Base-by-base conservation (phyloP, 2,329 filamentous ascomycete species). In the Colletotrichum acutatum region DNA sequence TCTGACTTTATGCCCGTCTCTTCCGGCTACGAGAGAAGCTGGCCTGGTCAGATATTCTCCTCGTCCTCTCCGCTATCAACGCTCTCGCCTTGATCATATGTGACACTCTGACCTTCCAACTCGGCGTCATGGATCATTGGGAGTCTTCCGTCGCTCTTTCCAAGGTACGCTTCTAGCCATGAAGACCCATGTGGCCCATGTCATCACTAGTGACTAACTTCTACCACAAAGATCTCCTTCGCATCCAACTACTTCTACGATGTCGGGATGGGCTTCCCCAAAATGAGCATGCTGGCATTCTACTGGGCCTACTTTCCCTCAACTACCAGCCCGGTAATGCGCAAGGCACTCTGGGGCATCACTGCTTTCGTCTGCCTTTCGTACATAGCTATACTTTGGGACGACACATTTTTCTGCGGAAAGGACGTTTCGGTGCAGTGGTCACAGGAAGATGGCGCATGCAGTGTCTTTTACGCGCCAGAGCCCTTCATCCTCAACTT, bases 211-310 rank as follows among this genome's bases (percentile, higher is more conserved):
- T 24, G 1, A 22, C 66, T 69, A 28, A 66, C 57, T 5, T 14
- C 14, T 19, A 5, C 5, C 24, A 4, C 24, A 60, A 26, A 80
- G 79, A 81, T 82, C 37, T 80, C 78, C 1, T 82, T 82, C 22
- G 77, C 80, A 0, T 82, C 80, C 52, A 82, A 82, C 74, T 82
- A 82, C 68, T 82, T 82, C 53, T 82, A 82, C 74, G 80, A 82
- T 59, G 78, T 82, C 3, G 80, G 80, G 6, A 82, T 82, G 80
- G 80, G 79, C 0, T 81, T 82, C 34, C 80, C 80, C 4, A 82
- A 82, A 64, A 74, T 82, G 72, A 81, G 79, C 71, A 82, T 82
- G 80, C 26, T 82, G 26, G 80, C 80, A 1, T 82, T 82, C 64
- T 82, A 82, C 72, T 82, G 80, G 80, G 77, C 76, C 6, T 81